Evolutionary conservation across 83 land plant species (phyloP).

Genomic region (Picea abies): DNA sequence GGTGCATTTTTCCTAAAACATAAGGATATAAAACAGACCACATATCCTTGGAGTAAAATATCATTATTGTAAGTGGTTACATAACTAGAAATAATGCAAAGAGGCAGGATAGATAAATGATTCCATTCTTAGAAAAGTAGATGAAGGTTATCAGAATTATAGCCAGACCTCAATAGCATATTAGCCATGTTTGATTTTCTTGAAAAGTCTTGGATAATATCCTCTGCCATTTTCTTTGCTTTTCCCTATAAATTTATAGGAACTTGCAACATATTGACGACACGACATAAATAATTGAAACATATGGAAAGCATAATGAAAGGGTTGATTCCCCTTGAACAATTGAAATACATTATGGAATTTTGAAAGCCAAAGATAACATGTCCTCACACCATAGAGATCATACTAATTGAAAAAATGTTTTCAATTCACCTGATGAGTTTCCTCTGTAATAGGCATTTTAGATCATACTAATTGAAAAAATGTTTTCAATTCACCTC

Average conservation of each 20-base stretch:
- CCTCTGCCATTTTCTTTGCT: conserved; percentile 95
- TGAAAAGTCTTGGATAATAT: conserved; percentile 76
- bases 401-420: not conserved
- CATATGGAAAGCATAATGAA: not conserved
- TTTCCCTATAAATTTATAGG: conserved; percentile 94
- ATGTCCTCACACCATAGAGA: not conserved
- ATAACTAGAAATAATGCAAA: not conserved
- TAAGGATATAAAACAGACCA: not conserved
- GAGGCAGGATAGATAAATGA: not conserved
- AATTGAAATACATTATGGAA: not conserved
- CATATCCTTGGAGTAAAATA: not conserved
- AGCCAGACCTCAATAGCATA: conserved; percentile 66
- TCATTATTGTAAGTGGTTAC: not conserved
- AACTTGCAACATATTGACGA: conserved; percentile 27
- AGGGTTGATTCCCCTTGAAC: not conserved
- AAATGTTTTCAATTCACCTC: conserved; percentile 44
- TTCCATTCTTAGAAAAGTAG: conserved; percentile 4
- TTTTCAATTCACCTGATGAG: conserved; percentile 42
- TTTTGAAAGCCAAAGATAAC: not conserved
- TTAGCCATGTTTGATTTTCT: conserved; percentile 73
- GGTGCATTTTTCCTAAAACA: not conserved
- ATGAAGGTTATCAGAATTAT: not conserved
- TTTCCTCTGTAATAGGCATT: too few relatives aligned
- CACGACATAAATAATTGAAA: not conserved
- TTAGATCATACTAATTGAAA: not conserved